Conservation (phyloP, 805 yeast species). For the Saccharomycopsis oosterbeekiorum region DNA sequence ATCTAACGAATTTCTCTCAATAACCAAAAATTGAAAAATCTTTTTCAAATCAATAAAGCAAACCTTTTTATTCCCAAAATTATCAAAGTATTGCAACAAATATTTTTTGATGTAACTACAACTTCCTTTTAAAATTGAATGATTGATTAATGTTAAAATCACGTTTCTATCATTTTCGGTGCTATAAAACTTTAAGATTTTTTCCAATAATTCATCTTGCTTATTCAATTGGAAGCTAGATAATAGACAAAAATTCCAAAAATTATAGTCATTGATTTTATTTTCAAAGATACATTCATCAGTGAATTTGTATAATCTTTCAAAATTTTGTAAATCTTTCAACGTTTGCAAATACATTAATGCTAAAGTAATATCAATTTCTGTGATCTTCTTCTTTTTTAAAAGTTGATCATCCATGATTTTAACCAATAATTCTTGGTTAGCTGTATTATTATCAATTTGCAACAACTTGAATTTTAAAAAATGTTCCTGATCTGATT, state of each 20-base stretch:
- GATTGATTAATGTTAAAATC: conserved; percentile 42
- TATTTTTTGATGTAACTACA: neutral
- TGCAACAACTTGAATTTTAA: conserved; percentile 43
- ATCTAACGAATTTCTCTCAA: neutral
- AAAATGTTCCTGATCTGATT: conserved; percentile 55
- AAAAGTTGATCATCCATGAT: conserved; percentile 22
- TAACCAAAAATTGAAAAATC: conserved; percentile 4
- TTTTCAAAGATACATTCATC: conserved; percentile 34
- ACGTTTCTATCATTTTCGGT: conserved; percentile 42
- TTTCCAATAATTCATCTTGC: conserved; percentile 25
- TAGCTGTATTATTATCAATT: conserved; percentile 27
- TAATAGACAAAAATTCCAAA: conserved; percentile 52
- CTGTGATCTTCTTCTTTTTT: conserved; percentile 24
- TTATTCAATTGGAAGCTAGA: conserved; percentile 32
- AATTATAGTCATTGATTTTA: conserved; percentile 63
- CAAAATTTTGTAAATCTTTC: conserved; percentile 33
- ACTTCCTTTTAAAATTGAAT: conserved; percentile 23
- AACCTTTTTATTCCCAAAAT: conserved; percentile 11
- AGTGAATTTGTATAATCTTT: conserved; percentile 32
- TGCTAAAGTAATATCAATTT: conserved; percentile 54
- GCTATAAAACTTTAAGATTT: neutral
- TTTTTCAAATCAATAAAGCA: conserved; percentile 8
- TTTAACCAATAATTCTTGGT: conserved; percentile 26
- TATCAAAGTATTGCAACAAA: neutral
- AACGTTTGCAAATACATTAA: conserved; percentile 43